These are phyloP conservation scores for Abrus precatorius DNA, from an alignment of 306 rosid genomes.

Conservation along the genomic window DNA sequence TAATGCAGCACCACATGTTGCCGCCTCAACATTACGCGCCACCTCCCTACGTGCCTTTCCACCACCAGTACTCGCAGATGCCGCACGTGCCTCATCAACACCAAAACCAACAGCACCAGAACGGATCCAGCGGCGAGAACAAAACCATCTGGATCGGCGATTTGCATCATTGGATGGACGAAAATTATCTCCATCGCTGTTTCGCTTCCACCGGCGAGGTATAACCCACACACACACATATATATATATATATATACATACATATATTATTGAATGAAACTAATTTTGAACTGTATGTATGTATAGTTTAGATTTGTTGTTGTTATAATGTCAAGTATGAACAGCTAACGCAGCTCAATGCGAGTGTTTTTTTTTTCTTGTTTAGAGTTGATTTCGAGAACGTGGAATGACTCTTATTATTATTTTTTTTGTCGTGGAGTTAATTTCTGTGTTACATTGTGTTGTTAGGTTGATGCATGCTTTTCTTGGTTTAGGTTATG, in stretches of 20 bases:
- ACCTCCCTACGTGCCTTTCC: conserved; percentile 61
- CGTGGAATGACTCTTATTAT: not conserved
- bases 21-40: conserved; percentile 85
- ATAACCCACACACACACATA: too few relatives aligned
- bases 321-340: not conserved
- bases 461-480: conserved; percentile 19
- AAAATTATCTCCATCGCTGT: conserved; percentile 84
- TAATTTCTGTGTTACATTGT: conserved; percentile 19
- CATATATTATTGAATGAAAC: not conserved
- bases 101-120: conserved; percentile 58
- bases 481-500: conserved; percentile 32
- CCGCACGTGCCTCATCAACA: conserved; percentile 50
- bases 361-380: not conserved
- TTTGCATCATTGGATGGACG: conserved; percentile 97
- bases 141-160: conserved; percentile 97
- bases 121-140: conserved; percentile 80
- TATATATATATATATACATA: too few relatives aligned
- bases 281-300: not conserved
- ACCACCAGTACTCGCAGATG: conserved; percentile 36
- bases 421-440: not conserved
- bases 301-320: not conserved
- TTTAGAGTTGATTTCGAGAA: conserved; percentile 23
- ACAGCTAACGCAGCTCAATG: not conserved
- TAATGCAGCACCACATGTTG: conserved; percentile 95
- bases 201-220: conserved; percentile 92